A percentile compares a stretch with the other conserved stretches of the same genome.
phyloP scores from a whole-genome alignment of 2,329 filamentous ascomycete genomes.

The Pseudogymnoascus sp. region DNA sequence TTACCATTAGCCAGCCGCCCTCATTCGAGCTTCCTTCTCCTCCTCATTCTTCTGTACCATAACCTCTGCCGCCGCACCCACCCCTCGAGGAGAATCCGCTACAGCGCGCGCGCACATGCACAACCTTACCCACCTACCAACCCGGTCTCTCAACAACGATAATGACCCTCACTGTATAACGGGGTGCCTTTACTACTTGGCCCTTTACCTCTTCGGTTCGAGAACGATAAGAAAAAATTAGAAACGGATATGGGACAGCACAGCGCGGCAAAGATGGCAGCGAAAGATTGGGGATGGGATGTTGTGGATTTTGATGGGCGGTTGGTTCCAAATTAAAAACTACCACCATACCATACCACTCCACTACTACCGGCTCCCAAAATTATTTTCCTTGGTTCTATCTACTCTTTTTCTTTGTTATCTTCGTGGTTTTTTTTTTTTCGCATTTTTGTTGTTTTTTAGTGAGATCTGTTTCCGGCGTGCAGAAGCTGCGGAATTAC shows the following conservation, averaged over 20 bases:
- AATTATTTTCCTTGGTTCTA: neutral
- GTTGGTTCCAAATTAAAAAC: neutral
- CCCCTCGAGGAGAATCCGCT: neutral
- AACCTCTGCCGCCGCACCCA: neutral
- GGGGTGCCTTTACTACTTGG: neutral
- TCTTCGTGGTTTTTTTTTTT: neutral
- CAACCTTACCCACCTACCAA: neutral
- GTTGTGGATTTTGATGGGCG: neutral
- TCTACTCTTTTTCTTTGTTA: neutral
- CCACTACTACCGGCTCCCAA: neutral
- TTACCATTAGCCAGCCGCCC: neutral
- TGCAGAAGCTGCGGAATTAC: neutral
- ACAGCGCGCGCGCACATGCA: neutral
- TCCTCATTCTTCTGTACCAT: constrained; percentile 7
- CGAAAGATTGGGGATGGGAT: neutral
- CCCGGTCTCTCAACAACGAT: neutral
- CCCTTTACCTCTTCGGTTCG: neutral
- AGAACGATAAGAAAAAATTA: neutral
- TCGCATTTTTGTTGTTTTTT: neutral
- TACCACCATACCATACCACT: neutral
- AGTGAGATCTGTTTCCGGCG: neutral
- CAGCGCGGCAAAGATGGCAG: neutral
- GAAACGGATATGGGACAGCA: neutral
- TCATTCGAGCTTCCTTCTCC: neutral
- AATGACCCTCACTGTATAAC: constrained; percentile 1